These are phyloP conservation scores for Gamarada debralockiae DNA, from an alignment of 495 filamentous ascomycete species.

Conservation along the genomic window DNA sequence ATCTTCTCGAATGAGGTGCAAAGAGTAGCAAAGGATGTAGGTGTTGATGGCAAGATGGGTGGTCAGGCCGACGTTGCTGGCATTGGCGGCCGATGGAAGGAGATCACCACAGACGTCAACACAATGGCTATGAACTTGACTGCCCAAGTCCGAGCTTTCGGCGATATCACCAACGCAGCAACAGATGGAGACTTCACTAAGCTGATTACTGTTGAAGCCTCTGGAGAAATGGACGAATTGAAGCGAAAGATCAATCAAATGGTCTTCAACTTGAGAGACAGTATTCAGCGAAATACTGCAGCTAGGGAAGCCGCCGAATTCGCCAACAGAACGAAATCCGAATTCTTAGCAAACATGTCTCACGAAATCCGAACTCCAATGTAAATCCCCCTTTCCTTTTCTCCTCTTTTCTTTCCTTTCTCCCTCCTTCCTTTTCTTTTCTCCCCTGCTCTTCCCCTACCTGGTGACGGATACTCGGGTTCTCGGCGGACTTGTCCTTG, in stretches of 20 bases:
- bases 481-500: neutral
- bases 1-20: conserved; percentile 98
- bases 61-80: conserved; percentile 95
- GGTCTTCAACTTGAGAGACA: conserved; percentile 92
- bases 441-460: neutral
- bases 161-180: conserved; percentile 94
- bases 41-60: conserved; percentile 98
- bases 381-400: conserved; percentile 27
- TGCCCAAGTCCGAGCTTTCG: conserved; percentile 95
- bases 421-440: neutral
- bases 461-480: no score
- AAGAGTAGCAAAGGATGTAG: conserved; percentile 93
- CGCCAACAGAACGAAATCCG: conserved; percentile 97
- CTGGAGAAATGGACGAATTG: conserved; percentile 98
- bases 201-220: conserved; percentile 95
- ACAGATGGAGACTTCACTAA: conserved; percentile 97
- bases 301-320: conserved; percentile 95
- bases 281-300: conserved; percentile 96
- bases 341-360: conserved; percentile 99
- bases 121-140: conserved; percentile 99
- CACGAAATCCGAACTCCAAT: conserved; percentile 99
- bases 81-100: conserved; percentile 93
- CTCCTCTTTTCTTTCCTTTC: neutral
- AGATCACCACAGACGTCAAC: conserved; percentile 97
- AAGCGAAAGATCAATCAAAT: conserved; percentile 99